Evolutionary conservation across 805 yeast species (phyloP), one percentile per base, ranked within the genome.

Genomic region (Candida tammaniensis): DNA sequence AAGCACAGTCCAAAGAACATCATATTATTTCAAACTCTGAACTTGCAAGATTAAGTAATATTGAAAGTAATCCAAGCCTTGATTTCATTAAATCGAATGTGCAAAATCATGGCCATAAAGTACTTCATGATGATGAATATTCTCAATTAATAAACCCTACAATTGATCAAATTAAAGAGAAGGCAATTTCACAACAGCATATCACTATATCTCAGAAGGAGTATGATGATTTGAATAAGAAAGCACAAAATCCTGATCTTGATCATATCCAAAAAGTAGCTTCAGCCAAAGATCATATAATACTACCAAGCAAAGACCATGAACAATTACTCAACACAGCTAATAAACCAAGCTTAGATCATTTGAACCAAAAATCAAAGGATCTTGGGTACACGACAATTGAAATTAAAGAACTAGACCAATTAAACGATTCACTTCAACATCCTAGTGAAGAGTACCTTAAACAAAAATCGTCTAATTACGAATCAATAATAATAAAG

Each of bases 81-180:
- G 39, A 33, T n/a, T 41, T 27, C 42, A 17, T 41, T 20, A 12
- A 13, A 4, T 12, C 17, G 6, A 22, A 22, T 9, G 42, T 39
- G 13, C 4, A 30, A 2, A 15, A 26, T 15, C 31, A 29, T 17
- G 47, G 39, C 2, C 34, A 30, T 26, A 7, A 19, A 12, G 17
- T 42, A 3, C 17, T 40, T 7, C 22, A 24, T 13, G 24, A 25
- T 4, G 42, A 39, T 1, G 54, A 47, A 10, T 47, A 51, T 17
- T 54, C 53, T 5, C 51, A 51, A 18, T 43, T 66, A 34, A 35
- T 53, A 17, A 45, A 49, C 4, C 67, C 67, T 6, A 28, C 39
- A 10, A 14, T 51, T 1, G 56, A 52, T 1, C 49, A 47, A 21
- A 28, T 61, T 14, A 35, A 28, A 3, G 24, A 37, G 7, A 48